phyloP scores from a whole-genome alignment of 208 protist genomes.

The Blastocrithidia nonstop region DNA sequence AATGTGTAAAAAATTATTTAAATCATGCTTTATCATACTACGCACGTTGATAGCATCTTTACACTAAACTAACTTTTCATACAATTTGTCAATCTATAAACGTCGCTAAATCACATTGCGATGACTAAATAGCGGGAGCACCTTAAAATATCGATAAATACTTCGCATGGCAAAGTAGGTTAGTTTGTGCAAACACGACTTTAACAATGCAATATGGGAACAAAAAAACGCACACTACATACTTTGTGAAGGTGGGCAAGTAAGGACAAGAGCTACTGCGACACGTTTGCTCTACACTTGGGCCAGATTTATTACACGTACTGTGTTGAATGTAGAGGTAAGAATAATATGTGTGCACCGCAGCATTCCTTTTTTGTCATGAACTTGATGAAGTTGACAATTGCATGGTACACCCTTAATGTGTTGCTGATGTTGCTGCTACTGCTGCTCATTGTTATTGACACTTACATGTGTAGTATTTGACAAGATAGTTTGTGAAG shows the following conservation, averaged over 20 bases:
- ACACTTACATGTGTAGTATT: not conserved
- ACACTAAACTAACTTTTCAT: no score
- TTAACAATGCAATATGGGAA: constrained; percentile 38
- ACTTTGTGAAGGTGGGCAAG: constrained; percentile 29
- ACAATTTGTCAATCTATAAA: no score
- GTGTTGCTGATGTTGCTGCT: not conserved
- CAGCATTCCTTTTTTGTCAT: constrained; percentile 23
- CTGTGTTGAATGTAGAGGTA: constrained; percentile 28
- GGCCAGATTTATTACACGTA: constrained; percentile 27
- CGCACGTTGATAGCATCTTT: no score
- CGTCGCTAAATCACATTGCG: no score
- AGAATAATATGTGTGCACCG: constrained; percentile 43
- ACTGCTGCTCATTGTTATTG: constrained; percentile 1
- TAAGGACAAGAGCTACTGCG: constrained; percentile 43
- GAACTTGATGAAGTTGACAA: constrained; percentile 33
- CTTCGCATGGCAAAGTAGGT: constrained; percentile 52
- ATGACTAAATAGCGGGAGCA: no score
- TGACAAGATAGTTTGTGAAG: not conserved
- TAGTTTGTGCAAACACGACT: constrained; percentile 29
- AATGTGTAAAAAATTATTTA: no score
- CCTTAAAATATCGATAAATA: constrained; percentile 38
- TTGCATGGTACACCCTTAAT: constrained; percentile 31
- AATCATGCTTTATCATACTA: no score
- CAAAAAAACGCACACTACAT: constrained; percentile 38
- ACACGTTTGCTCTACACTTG: constrained; percentile 34